Base-by-base conservation (phyloP, 163 green algal species). In the Scenedesmus sp. region DNA sequence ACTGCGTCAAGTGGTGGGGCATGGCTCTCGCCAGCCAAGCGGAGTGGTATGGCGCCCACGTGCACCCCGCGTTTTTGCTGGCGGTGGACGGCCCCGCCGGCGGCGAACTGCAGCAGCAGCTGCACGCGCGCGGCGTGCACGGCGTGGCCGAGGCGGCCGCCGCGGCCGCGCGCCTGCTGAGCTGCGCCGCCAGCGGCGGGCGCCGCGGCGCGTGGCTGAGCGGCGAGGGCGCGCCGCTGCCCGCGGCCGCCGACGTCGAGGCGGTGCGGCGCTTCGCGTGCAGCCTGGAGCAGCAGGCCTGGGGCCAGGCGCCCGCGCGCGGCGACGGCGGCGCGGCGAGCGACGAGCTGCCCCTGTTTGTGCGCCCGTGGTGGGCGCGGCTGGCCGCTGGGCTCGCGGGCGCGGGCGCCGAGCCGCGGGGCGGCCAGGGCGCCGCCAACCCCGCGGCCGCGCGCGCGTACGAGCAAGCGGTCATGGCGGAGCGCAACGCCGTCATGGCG, bases 51-150 rank as follows among this genome's bases (percentile, higher is more conserved):
- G 71, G 71, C 17, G 6, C 20, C 2, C 39, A 79, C 57, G 14
- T 79, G 17, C 71, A 79, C 28, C 54, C 71, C 0, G 71, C 70
- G 57, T 79, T 79, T 4, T 36, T 60, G 44, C 45, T 79, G 29
- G 44, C 45, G 18, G 11, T 28, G n/a, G 29, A 71, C n/a, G 5
- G 33, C 13, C 42, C n/a, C n/a, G n/a, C n/a, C n/a, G n/a, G n/a
- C n/a, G n/a, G n/a, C n/a, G n/a, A 70, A 42, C 60, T 79, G 44
- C 71, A 79, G 71, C 57, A 63, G 45, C 26, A 63, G 15, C 45
- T 71, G 10, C 22, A 62, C n/a, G n/a, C 34, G 20, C 42, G 28
- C 3, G 71, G 71, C 17, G 57, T 70, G 34, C 26, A 56, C 14
- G 71, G 71, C 0, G 71, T 79, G 0, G 2, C 3, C 29, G 28